Conservation (phyloP, 2,329 filamentous ascomycete genomes). For the Sarocladiaceae sp. region DNA sequence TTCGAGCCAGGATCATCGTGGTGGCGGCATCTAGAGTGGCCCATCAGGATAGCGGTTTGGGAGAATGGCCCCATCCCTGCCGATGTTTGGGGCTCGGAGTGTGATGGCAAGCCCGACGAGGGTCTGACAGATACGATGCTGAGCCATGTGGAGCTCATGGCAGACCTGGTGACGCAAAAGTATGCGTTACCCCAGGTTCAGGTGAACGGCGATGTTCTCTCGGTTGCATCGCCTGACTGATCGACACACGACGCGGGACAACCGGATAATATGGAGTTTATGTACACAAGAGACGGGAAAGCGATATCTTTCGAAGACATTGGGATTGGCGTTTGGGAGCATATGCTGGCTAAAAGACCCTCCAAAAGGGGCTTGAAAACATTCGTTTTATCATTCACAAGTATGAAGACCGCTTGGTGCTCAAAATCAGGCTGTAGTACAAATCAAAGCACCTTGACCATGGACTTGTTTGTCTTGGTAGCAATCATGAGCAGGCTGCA, state of each 20-base stretch:
- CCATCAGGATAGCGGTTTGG: constrained; percentile 51
- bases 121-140: constrained; percentile 29
- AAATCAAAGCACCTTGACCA: too few relatives aligned
- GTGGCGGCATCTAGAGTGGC: constrained; percentile 58
- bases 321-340: neutral
- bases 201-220: constrained; percentile 24
- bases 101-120: constrained; percentile 32
- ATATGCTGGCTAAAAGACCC: too few relatives aligned
- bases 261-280: too few relatives aligned
- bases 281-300: neutral
- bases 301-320: neutral
- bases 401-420: too few relatives aligned
- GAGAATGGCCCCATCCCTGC: constrained; percentile 47
- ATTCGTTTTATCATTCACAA: too few relatives aligned
- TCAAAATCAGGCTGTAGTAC: too few relatives aligned
- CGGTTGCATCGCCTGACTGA: constrained; percentile 25
- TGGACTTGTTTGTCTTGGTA: too few relatives aligned
- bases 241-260: too few relatives aligned
- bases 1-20: constrained; percentile 53
- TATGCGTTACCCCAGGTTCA: constrained; percentile 16
- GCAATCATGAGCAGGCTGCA: too few relatives aligned
- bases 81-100: constrained; percentile 51
- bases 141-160: constrained; percentile 34
- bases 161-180: constrained; percentile 26
- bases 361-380: too few relatives aligned